These are phyloP conservation scores for Pyrus hybrid DNA, from an alignment of 331 rosid genomes.

Conservation along the genomic window DNA sequence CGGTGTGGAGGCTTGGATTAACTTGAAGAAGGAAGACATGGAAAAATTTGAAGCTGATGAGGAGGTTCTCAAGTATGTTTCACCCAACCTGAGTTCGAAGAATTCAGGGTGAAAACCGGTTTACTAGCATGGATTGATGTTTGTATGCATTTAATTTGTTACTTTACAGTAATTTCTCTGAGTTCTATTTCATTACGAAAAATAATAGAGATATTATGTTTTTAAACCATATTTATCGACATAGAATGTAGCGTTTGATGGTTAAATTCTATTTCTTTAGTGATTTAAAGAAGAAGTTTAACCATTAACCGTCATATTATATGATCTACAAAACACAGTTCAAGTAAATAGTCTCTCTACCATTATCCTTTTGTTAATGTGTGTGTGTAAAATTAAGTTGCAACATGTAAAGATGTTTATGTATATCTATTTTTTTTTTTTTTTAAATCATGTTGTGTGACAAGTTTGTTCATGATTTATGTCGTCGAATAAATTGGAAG, in stretches of 20 bases:
- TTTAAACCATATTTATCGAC: too few relatives aligned
- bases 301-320: too few relatives aligned
- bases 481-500: background rate
- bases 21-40: background rate
- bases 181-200: background rate
- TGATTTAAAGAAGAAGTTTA: too few relatives aligned
- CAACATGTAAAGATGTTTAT: background rate
- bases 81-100: background rate
- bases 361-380: background rate
- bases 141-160: background rate
- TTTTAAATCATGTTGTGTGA: background rate
- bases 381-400: background rate
- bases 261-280: too few relatives aligned
- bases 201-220: too few relatives aligned
- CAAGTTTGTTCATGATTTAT: background rate
- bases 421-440: background rate
- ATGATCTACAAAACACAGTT: too few relatives aligned
- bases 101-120: background rate
- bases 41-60: background rate
- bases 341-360: too few relatives aligned
- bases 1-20: slow-evolving; percentile 6
- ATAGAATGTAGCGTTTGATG: too few relatives aligned
- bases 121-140: background rate
- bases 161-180: background rate
- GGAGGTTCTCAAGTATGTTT: slow-evolving; percentile 12